These are phyloP conservation scores for Lactarius akahatsu DNA, from an alignment of 768 basidiomycete species.

Conservation along the genomic window DNA sequence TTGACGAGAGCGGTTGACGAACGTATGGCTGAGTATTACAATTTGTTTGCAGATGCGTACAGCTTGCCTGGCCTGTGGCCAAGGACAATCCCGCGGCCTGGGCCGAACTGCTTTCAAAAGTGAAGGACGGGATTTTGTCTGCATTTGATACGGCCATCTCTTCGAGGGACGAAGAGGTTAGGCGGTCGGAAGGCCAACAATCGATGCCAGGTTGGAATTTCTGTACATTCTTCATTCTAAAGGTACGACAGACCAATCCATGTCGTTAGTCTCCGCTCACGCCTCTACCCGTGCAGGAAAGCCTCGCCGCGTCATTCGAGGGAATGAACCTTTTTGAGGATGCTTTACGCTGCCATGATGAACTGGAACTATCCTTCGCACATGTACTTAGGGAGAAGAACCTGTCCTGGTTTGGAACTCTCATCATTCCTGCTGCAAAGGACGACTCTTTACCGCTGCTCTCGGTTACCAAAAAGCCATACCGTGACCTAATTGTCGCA, in stretches of 20 bases:
- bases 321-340: slow-evolving; percentile 89
- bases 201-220: slow-evolving; percentile 99
- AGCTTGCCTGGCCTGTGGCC: slow-evolving; percentile 72
- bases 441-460: slow-evolving; percentile 84
- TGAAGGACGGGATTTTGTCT: slow-evolving; percentile 85
- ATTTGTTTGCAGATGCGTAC: slow-evolving; percentile 60
- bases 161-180: slow-evolving; percentile 87
- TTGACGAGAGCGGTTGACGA: slow-evolving; percentile 15
- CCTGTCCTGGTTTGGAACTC: slow-evolving; percentile 87
- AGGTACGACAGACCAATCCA: slow-evolving; percentile 52
- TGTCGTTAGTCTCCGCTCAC: background rate
- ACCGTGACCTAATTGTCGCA: slow-evolving; percentile 83
- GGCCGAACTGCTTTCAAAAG: slow-evolving; percentile 83
- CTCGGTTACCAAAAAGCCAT: slow-evolving; percentile 77
- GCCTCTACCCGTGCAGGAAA: slow-evolving; percentile 62
- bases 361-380: slow-evolving; percentile 84
- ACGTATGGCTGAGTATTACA: background rate
- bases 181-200: slow-evolving; percentile 82
- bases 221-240: slow-evolving; percentile 93
- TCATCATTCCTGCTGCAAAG: slow-evolving; percentile 64
- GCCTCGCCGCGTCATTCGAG: slow-evolving; percentile 87
- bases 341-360: slow-evolving; percentile 83
- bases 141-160: slow-evolving; percentile 80
- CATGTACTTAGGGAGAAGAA: slow-evolving; percentile 74
- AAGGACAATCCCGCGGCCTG: slow-evolving; percentile 76